Percentiles rank a stretch among this genome's conserved stretches.
Conservation (phyloP, 768 basidiomycete genomes). For the Astraeus odoratus region DNA sequence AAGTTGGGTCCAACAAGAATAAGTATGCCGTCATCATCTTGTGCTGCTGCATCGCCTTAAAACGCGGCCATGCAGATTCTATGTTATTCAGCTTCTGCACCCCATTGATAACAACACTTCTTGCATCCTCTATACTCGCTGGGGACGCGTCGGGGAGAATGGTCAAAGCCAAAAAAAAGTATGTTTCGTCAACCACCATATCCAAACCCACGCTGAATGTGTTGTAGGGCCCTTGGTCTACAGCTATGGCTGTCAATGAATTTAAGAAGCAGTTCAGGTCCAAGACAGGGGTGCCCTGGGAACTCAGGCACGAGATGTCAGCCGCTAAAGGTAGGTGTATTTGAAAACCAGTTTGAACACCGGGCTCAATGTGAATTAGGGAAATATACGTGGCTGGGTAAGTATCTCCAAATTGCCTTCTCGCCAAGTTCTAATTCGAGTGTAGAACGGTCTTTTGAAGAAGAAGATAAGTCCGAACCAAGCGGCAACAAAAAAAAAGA, state of each 20-base stretch:
- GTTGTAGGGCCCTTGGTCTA: slow-evolving; percentile 40
- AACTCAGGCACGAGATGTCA: slow-evolving; percentile 42
- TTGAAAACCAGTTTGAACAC: too few species aligned
- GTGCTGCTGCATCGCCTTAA: not conserved
- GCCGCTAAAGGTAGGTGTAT: slow-evolving; percentile 43
- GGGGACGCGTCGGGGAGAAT: slow-evolving; percentile 57
- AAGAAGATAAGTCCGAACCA: slow-evolving; percentile 36
- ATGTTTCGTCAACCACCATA: not conserved
- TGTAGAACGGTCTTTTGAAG: slow-evolving; percentile 47
- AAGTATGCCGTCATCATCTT: slow-evolving; percentile 31
- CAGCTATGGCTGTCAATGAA: slow-evolving; percentile 35
- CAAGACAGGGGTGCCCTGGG: slow-evolving; percentile 47
- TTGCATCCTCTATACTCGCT: slow-evolving; percentile 44
- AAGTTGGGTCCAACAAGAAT: slow-evolving; percentile 40
- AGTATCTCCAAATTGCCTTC: slow-evolving; percentile 1
- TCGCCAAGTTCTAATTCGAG: not conserved
- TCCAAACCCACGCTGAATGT: not conserved
- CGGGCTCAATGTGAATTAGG: slow-evolving; percentile 25
- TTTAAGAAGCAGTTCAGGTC: slow-evolving; percentile 58
- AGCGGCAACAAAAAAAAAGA: slow-evolving; percentile 21
- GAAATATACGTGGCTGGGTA: slow-evolving; percentile 58
- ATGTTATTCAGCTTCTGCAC: slow-evolving; percentile 52
- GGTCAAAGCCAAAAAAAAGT: slow-evolving; percentile 48
- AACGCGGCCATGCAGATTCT: slow-evolving; percentile 34
- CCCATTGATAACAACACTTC: slow-evolving; percentile 32